Evolutionary conservation across 2,329 filamentous ascomycete species (phyloP).

Genomic region (Neonectria faginata): DNA sequence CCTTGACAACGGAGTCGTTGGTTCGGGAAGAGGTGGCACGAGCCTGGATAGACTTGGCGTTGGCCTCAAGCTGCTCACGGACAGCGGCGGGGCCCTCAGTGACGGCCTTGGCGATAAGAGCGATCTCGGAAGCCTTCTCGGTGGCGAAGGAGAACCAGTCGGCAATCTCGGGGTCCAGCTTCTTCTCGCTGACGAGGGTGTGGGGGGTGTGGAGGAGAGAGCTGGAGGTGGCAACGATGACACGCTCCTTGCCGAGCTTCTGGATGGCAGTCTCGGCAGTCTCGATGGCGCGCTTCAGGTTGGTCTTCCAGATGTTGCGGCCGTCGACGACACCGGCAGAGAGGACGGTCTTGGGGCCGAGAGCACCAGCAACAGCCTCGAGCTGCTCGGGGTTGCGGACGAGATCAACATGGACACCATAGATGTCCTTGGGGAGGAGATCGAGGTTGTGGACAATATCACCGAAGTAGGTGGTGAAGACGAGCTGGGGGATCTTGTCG

Average conservation of each 20-base stretch:
- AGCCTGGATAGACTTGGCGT: slow-evolving; percentile 92
- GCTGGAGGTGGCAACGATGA: slow-evolving; percentile 96
- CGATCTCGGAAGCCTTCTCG: slow-evolving; percentile 93
- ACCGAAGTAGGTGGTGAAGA: slow-evolving; percentile 98
- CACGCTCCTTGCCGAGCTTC: slow-evolving; percentile 96
- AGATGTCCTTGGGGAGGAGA: slow-evolving; percentile 80
- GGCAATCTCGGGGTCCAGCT: slow-evolving; percentile 89
- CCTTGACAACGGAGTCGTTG: slow-evolving; percentile 98
- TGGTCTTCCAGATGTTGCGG: slow-evolving; percentile 99
- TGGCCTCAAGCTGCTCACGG: slow-evolving; percentile 90
- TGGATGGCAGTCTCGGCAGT: slow-evolving; percentile 89
- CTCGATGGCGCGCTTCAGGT: slow-evolving; percentile 96
- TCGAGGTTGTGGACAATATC: slow-evolving; percentile 99
- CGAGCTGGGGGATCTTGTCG: slow-evolving; percentile 84
- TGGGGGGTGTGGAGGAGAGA: slow-evolving; percentile 98
- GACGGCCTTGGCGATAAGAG: slow-evolving; percentile 95
- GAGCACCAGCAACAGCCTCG: slow-evolving; percentile 81
- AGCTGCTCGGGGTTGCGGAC: slow-evolving; percentile 99
- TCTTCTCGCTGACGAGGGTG: slow-evolving; percentile 98
- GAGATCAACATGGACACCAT: slow-evolving; percentile 93
- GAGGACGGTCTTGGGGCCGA: slow-evolving; percentile 89
- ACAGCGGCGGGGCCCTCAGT: slow-evolving; percentile 91
- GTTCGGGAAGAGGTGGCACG: slow-evolving; percentile 93
- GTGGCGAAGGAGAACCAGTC: slow-evolving; percentile 99
- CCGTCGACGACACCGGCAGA: slow-evolving; percentile 98